Conservation (phyloP, 352 stramenopile species). For the Hyaloperonospora arabidopsidis region DNA sequence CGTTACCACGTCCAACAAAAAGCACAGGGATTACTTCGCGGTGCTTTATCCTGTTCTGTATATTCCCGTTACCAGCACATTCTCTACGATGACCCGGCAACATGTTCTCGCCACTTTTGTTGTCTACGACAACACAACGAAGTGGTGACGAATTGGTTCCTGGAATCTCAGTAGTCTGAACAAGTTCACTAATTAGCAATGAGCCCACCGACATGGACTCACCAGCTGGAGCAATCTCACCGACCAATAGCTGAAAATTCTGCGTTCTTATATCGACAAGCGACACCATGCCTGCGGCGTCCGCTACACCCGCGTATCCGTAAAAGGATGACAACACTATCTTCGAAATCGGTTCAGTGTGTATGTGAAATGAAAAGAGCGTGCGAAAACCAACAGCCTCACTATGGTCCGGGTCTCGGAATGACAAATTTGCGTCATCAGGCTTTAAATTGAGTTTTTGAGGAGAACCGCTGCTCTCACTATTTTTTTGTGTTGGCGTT, state of each 20-base stretch:
- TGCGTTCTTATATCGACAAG: constrained; percentile 46
- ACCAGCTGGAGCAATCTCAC: constrained; percentile 36
- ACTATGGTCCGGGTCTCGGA: constrained; percentile 9
- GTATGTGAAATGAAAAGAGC: constrained; percentile 48
- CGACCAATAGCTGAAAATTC: constrained; percentile 50
- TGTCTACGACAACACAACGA: constrained; percentile 1
- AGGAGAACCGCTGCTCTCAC: neutral
- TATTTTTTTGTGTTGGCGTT: constrained; percentile 1
- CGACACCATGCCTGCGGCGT: constrained; percentile 51
- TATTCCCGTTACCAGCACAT: constrained; percentile 4
- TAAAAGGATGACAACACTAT: constrained; percentile 44
- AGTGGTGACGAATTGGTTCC: constrained; percentile 13
- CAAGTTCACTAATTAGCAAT: constrained; percentile 54
- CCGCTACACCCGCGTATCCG: constrained; percentile 43
- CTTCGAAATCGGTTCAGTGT: constrained; percentile 46
- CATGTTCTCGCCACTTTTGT: constrained; percentile 11
- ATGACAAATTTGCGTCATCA: neutral
- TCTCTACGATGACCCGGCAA: constrained; percentile 5
- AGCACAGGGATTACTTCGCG: constrained; percentile 52
- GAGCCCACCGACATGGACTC: constrained; percentile 53
- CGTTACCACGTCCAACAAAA: constrained; percentile 60
- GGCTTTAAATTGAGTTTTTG: neutral
- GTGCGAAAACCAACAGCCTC: constrained; percentile 33
- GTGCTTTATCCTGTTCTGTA: constrained; percentile 27
- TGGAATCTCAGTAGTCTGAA: constrained; percentile 55